Evolutionary conservation across 805 yeast species (phyloP).

Genomic region (Priceomyces haplophilus): DNA sequence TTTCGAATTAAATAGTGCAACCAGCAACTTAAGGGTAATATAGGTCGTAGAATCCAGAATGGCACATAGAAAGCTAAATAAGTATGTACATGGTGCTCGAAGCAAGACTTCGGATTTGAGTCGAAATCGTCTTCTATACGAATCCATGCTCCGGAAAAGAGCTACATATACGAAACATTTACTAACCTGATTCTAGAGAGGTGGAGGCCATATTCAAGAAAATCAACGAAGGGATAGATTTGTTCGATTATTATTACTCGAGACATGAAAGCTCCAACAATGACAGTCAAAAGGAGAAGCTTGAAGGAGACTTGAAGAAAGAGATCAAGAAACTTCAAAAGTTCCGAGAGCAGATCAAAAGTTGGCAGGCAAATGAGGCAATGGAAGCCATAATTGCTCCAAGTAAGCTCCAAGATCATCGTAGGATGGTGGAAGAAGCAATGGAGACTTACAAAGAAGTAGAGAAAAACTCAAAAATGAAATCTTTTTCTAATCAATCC

Average conservation of each 20-base stretch:
- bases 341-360: slow-evolving; percentile 44
- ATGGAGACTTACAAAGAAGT: slow-evolving; percentile 46
- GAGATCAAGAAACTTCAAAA: slow-evolving; percentile 46
- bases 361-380: slow-evolving; percentile 40
- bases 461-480: slow-evolving; percentile 41
- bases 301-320: slow-evolving; percentile 43
- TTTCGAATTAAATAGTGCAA: not conserved
- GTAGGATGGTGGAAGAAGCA: slow-evolving; percentile 41
- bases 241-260: slow-evolving; percentile 43
- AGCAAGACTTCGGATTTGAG: too few relatives aligned
- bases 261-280: slow-evolving; percentile 38
- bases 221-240: slow-evolving; percentile 44
- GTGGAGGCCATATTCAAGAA: slow-evolving; percentile 43
- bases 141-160: not conserved
- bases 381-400: slow-evolving; percentile 26
- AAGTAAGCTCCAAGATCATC: slow-evolving; percentile 32
- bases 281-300: slow-evolving; percentile 43
- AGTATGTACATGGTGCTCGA: slow-evolving; percentile 24
- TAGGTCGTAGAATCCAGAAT: slow-evolving; percentile 10
- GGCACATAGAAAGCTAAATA: slow-evolving; percentile 35
- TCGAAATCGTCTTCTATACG: too few relatives aligned
- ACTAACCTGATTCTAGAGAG: slow-evolving; percentile 24
- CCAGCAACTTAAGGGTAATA: not conserved
- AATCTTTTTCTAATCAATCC: slow-evolving; percentile 43
- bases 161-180: not conserved